A percentile compares a stretch with the other conserved stretches of the same genome.
Evolutionary conservation across 176 grass and related monocot species (phyloP).

Genomic region (Olyra latifolia): DNA sequence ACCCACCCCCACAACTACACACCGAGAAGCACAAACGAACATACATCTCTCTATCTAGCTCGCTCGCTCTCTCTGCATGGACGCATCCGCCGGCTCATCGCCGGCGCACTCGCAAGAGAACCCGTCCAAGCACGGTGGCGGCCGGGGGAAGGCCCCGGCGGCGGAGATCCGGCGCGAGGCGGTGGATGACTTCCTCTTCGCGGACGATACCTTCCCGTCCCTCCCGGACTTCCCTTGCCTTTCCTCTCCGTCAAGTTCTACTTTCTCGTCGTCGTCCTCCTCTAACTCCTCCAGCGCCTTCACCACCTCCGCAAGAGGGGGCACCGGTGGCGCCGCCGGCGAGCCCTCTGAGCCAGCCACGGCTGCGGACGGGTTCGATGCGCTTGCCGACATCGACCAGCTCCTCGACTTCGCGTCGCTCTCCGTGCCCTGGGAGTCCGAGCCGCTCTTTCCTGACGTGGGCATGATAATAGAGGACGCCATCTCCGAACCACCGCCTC

Average conservation of each 20-base stretch:
- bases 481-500: conserved; percentile 22
- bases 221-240: conserved; percentile 78
- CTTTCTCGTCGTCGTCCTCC: conserved; percentile 52
- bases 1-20: conserved; percentile 41
- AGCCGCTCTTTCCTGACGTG: conserved; percentile 52
- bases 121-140: conserved; percentile 27
- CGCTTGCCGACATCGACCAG: conserved; percentile 50
- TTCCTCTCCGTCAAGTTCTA: conserved; percentile 57
- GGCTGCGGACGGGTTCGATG: conserved; percentile 37
- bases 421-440: conserved; percentile 77
- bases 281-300: conserved; percentile 57
- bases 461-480: conserved; percentile 54
- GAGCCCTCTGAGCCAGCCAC: conserved; percentile 19
- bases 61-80: conserved; percentile 46
- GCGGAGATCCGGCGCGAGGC: conserved; percentile 43
- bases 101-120: conserved; percentile 36
- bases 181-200: conserved; percentile 69
- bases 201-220: conserved; percentile 62
- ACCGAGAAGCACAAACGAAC: background rate
- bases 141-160: conserved; percentile 14
- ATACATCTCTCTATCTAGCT: background rate
- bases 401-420: conserved; percentile 56
- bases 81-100: conserved; percentile 46
- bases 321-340: background rate
- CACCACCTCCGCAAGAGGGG: conserved; percentile 14